phyloP scores from a whole-genome alignment of 73 alveolate species.

The Paramecium caudatum region DNA sequence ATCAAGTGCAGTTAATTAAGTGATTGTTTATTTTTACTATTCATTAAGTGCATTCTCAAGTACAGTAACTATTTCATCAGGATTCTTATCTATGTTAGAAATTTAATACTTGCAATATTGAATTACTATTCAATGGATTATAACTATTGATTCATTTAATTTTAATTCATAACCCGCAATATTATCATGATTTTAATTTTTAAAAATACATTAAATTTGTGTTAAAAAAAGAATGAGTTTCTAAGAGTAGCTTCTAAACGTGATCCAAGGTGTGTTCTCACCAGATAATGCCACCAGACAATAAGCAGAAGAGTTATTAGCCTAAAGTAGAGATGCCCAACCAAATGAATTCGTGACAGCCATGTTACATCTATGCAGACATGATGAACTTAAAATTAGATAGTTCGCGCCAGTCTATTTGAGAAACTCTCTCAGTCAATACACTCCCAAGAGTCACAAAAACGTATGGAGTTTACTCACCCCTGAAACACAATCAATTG shows the following conservation, averaged over 20 bases:
- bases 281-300: constrained; percentile 81
- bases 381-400: constrained; percentile 72
- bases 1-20: constrained; percentile 13
- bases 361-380: constrained; percentile 75
- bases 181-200: constrained; percentile 41
- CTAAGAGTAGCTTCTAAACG: constrained; percentile 41
- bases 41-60: not conserved
- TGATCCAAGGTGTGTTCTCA: constrained; percentile 49
- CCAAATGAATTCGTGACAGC: constrained; percentile 82
- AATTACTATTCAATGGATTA: constrained; percentile 28
- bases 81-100: constrained; percentile 9
- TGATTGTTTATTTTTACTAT: constrained; percentile 20
- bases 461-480: constrained; percentile 81
- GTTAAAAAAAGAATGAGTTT: constrained; percentile 43
- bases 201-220: constrained; percentile 66
- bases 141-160: no score
- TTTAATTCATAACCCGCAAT: no score
- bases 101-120: constrained; percentile 3
- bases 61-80: constrained; percentile 29
- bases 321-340: constrained; percentile 73
- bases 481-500: constrained; percentile 77
- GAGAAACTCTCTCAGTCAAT: constrained; percentile 78
- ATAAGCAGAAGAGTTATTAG: constrained; percentile 82
- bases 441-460: constrained; percentile 76
- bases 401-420: constrained; percentile 80